phyloP scores from a whole-genome alignment of 2,329 filamentous ascomycete species.

The Epichloe sp. region DNA sequence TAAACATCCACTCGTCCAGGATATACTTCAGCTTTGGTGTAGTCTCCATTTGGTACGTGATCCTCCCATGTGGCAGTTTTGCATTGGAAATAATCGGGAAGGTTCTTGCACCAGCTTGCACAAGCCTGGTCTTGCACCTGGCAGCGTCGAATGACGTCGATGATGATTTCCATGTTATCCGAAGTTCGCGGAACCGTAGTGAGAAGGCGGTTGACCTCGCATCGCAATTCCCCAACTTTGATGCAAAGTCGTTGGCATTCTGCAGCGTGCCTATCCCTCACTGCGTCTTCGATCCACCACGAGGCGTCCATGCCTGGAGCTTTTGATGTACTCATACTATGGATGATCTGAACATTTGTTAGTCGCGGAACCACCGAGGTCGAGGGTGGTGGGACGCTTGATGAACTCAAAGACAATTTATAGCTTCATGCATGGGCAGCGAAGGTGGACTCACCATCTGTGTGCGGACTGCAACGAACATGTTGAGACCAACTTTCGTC shows the following conservation, averaged over 20 bases:
- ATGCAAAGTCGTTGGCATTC: conserved; percentile 40
- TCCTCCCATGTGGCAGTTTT: conserved; percentile 45
- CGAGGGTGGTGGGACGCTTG: neutral
- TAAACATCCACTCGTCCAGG: conserved; percentile 49
- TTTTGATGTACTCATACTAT: conserved; percentile 40
- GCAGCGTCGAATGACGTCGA: conserved; percentile 37
- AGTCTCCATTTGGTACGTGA: conserved; percentile 37
- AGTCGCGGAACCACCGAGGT: neutral
- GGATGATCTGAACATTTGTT: conserved; percentile 34
- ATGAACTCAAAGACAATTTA: neutral
- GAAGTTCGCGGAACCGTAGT: conserved; percentile 30
- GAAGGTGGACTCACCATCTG: conserved; percentile 36
- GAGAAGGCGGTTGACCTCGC: conserved; percentile 38
- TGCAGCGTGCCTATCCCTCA: conserved; percentile 34
- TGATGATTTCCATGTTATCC: conserved; percentile 36
- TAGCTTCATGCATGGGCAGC: neutral
- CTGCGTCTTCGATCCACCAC: conserved; percentile 45
- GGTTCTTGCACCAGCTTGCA: conserved; percentile 34
- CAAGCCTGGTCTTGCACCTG: conserved; percentile 40
- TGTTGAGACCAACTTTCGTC: conserved; percentile 37
- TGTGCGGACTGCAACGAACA: conserved; percentile 47
- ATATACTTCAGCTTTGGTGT: conserved; percentile 40
- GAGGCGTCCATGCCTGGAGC: conserved; percentile 39
- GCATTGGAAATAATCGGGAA: conserved; percentile 38
- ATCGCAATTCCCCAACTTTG: conserved; percentile 40